Evolutionary conservation across 768 basidiomycete genomes (phyloP).

Genomic region (Hericium coralloides): DNA sequence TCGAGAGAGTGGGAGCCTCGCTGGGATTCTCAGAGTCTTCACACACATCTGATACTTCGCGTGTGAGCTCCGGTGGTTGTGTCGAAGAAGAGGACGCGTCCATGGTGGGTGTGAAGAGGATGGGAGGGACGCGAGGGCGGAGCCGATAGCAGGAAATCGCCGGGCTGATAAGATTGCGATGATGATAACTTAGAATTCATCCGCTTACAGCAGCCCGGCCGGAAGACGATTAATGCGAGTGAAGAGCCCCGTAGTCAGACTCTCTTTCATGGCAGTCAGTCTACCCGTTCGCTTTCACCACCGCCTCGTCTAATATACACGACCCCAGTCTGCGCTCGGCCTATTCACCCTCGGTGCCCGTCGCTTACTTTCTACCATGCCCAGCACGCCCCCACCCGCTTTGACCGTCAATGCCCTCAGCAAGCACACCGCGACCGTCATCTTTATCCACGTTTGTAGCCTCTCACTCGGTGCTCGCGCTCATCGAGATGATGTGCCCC

Average conservation of each 20-base stretch:
- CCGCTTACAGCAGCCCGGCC: too few relatives aligned
- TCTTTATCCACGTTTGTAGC: conserved; percentile 76
- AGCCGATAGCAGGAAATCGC: background rate
- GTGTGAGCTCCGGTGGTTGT: too few relatives aligned
- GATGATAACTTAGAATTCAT: too few relatives aligned
- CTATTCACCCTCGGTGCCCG: background rate
- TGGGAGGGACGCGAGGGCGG: background rate
- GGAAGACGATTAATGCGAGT: too few relatives aligned
- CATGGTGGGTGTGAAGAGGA: background rate
- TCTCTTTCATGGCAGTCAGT: conserved; percentile 1
- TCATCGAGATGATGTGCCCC: background rate
- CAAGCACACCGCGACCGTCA: conserved; percentile 78
- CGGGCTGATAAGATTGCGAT: background rate
- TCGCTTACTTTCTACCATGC: conserved; percentile 3
- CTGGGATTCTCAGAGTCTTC: background rate
- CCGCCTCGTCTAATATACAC: background rate
- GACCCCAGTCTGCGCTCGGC: background rate
- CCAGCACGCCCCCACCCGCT: background rate
- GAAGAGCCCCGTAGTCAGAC: background rate
- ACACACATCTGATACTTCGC: too few relatives aligned
- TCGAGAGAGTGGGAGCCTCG: conserved; percentile 39
- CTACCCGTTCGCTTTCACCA: background rate
- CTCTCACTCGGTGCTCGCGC: background rate
- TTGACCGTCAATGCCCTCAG: conserved; percentile 27
- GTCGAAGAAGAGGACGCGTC: background rate